Evolutionary conservation across 2,329 filamentous ascomycete species (phyloP), one percentile per base, ranked within the genome.

Genomic region (Penicillium freii): DNA sequence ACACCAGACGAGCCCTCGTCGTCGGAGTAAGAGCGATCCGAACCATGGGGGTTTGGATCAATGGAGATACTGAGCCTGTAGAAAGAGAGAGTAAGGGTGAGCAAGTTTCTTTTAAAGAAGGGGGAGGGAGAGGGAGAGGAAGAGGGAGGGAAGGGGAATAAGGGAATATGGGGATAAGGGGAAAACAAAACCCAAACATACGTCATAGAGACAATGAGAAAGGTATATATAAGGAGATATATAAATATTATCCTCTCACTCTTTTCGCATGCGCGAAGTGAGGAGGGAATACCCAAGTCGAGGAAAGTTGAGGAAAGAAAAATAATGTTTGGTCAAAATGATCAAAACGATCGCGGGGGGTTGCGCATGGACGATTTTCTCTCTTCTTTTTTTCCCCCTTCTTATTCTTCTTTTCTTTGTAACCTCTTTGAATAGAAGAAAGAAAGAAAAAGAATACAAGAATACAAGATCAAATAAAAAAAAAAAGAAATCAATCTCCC

Each of bases 1-100:
- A 78, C 76, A 44, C 71, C 76, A 51, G 77, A 77, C 45, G 76
- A 78, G 54, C 74, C 76, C 65, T 80, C 78, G 61, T 77, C 77
- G 66, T 79, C 76, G 46, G 71, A 72, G 47, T 69, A 57, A 48
- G 75, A 78, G 48, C 67, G 67, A 59, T 75, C 74, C 61, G 74
- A 77, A 58, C 68, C 72, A 63, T 71, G 67, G 56, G 68, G 68
- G 62, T 70, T 70, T 58, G 67, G 70, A 60, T 72, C 75, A 67
- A 79, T 77, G 23, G 69, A 76, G 58, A 78, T 77, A 62, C 73
- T 77, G 66, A 76, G 69, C 69, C 77, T 78, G 63, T 55, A 60
- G 53, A 51, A 51, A 52, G 45, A 13, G 11, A 50, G 48, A 34
- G 29, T 40, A 25, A 40, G 34, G 46, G 42, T 25, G 48, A 40